phyloP scores from a whole-genome alignment of 306 rosid genomes.

The Quercus aquifolioides region DNA sequence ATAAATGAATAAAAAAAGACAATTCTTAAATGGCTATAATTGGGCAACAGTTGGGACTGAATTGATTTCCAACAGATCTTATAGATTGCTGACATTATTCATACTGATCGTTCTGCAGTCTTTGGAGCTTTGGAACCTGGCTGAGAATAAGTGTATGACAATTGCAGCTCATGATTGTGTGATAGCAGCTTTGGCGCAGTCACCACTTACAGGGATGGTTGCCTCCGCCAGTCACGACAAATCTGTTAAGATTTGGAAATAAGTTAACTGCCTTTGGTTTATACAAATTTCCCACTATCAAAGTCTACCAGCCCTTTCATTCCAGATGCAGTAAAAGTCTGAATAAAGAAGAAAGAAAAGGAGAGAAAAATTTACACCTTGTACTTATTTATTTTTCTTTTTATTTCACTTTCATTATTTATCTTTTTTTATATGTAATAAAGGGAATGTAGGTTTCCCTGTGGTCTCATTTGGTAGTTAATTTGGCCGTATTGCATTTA shows the following conservation, averaged over 20 bases:
- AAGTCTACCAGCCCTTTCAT: slow-evolving; percentile 23
- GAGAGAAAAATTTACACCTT: slow-evolving; percentile 17
- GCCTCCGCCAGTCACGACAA: slow-evolving; percentile 91
- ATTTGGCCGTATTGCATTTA: neutral
- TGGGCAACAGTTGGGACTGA: neutral
- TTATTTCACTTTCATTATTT: neutral
- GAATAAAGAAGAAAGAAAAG: slow-evolving; percentile 14
- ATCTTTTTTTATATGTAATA: slow-evolving; percentile 11
- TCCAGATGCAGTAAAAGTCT: slow-evolving; percentile 11
- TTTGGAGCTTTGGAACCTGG: slow-evolving; percentile 84
- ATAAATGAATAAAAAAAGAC: too few relatives aligned
- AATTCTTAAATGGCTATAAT: neutral
- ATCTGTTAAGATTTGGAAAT: slow-evolving; percentile 90
- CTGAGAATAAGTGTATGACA: slow-evolving; percentile 76
- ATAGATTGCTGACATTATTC: slow-evolving; percentile 16
- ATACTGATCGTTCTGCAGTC: slow-evolving; percentile 51
- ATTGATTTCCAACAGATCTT: slow-evolving; percentile 6
- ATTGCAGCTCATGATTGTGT: slow-evolving; percentile 71
- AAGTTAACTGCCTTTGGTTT: slow-evolving; percentile 14
- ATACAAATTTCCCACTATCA: slow-evolving; percentile 20
- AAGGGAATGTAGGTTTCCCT: slow-evolving; percentile 19
- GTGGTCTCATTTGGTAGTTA: slow-evolving; percentile 12
- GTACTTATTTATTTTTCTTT: slow-evolving; percentile 2
- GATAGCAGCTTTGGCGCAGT: slow-evolving; percentile 81
- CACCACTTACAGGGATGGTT: slow-evolving; percentile 76